phyloP scores from a whole-genome alignment of 805 yeast species.

The Candida nitratophila region DNA sequence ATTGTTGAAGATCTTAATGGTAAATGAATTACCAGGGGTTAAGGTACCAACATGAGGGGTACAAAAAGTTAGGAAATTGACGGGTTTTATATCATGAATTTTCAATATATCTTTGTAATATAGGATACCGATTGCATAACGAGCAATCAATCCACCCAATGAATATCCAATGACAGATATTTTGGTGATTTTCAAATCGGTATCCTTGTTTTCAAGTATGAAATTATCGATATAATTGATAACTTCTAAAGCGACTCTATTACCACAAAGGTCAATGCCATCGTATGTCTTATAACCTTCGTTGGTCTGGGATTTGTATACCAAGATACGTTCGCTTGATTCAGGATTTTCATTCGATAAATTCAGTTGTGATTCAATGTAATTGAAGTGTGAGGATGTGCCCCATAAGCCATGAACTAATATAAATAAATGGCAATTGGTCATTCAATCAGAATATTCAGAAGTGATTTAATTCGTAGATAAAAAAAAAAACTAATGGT shows the following conservation, averaged over 20 bases:
- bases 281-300: conserved; percentile 76
- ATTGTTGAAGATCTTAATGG: conserved; percentile 50
- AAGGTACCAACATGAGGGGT: conserved; percentile 65
- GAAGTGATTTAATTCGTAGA: too few species aligned
- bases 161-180: conserved; percentile 84
- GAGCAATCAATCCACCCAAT: conserved; percentile 75
- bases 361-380: conserved; percentile 44
- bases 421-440: conserved; percentile 46
- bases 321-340: conserved; percentile 23
- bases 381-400: conserved; percentile 55
- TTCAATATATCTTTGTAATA: conserved; percentile 43
- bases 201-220: conserved; percentile 9
- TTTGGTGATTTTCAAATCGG: conserved; percentile 38
- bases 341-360: conserved; percentile 12
- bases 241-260: conserved; percentile 66
- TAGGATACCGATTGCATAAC: conserved; percentile 75
- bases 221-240: conserved; percentile 26
- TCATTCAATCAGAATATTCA: conserved; percentile 8
- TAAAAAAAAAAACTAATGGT: not conserved
- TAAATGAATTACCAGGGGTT: conserved; percentile 48
- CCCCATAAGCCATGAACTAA: conserved; percentile 73
- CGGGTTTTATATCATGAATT: conserved; percentile 41
- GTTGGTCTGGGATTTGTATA: conserved; percentile 51
- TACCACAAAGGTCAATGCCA: conserved; percentile 81
- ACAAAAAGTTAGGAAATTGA: conserved; percentile 55